A percentile compares a stretch with the other conserved stretches of the same genome.
phyloP scores from a whole-genome alignment of 2,329 filamentous ascomycete genomes.

The Stromatinia cepivora region DNA sequence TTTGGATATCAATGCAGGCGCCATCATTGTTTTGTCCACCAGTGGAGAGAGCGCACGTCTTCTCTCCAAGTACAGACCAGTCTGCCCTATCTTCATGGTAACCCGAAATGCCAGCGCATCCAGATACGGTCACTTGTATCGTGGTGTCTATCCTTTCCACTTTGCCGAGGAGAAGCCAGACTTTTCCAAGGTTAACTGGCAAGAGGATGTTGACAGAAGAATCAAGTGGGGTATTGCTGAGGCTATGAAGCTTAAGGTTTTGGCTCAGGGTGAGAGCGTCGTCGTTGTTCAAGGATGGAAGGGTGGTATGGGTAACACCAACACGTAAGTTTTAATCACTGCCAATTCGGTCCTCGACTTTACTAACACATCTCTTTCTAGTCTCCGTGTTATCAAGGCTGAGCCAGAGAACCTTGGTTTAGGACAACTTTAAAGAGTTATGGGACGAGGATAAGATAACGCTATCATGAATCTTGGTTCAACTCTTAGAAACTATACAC shows the following conservation, averaged over 20 bases:
- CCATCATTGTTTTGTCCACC: slow-evolving; percentile 93
- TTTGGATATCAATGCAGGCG: slow-evolving; percentile 93
- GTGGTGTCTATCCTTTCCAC: slow-evolving; percentile 95
- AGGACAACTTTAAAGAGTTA: slow-evolving; percentile 16
- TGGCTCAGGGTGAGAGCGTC: slow-evolving; percentile 71
- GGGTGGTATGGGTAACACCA: slow-evolving; percentile 89
- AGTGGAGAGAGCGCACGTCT: slow-evolving; percentile 93
- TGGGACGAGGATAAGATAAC: background rate
- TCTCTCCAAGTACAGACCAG: slow-evolving; percentile 96
- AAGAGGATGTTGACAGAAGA: slow-evolving; percentile 96
- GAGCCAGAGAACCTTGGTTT: slow-evolving; percentile 38
- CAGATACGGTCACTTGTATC: slow-evolving; percentile 92
- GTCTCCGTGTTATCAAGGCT: slow-evolving; percentile 41
- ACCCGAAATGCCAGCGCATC: slow-evolving; percentile 82
- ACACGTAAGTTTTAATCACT: slow-evolving; percentile 52
- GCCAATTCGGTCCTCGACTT: background rate
- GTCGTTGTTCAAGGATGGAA: slow-evolving; percentile 90
- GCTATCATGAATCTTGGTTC: slow-evolving; percentile 15
- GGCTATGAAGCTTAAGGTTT: slow-evolving; percentile 78
- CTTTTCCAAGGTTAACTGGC: slow-evolving; percentile 91
- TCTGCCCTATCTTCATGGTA: slow-evolving; percentile 99
- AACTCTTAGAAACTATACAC: background rate
- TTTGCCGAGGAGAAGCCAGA: slow-evolving; percentile 94
- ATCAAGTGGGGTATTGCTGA: slow-evolving; percentile 95
- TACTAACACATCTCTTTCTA: slow-evolving; percentile 24